These are phyloP conservation scores for Trichoderma citrinoviride DNA, from an alignment of 2,329 filamentous ascomycete species.

Conservation along the genomic window DNA sequence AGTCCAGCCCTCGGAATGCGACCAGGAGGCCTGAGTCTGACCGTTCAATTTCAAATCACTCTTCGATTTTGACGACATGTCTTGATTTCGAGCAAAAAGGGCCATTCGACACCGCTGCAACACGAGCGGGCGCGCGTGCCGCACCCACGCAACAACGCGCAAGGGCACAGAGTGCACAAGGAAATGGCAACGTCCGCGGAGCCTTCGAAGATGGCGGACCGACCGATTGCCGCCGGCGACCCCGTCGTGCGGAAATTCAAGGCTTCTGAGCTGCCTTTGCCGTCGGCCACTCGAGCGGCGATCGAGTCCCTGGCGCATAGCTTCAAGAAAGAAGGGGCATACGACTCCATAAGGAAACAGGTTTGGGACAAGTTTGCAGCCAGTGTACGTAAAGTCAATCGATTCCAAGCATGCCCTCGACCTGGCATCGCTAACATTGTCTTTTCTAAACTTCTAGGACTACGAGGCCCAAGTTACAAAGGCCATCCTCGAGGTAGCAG, in stretches of 20 bases:
- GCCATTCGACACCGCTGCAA: not conserved
- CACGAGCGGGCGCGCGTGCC: conserved; percentile 16
- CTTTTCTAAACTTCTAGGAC: conserved; percentile 48
- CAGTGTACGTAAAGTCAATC: conserved; percentile 52
- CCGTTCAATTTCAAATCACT: not conserved
- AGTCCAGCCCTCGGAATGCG: not conserved
- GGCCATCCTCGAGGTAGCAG: conserved; percentile 66
- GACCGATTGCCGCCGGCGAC: conserved; percentile 22
- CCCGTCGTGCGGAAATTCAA: conserved; percentile 55
- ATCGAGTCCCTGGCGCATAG: conserved; percentile 75
- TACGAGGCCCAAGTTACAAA: conserved; percentile 66
- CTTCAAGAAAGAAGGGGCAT: conserved; percentile 84
- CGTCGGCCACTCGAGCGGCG: conserved; percentile 67
- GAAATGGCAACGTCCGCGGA: conserved; percentile 31
- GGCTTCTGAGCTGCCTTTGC: conserved; percentile 70
- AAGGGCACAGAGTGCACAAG: not conserved
- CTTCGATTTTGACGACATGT: conserved; percentile 1
- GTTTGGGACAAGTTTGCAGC: conserved; percentile 72
- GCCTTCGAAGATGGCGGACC: conserved; percentile 25
- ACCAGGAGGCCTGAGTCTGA: not conserved
- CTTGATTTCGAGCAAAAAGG: not conserved
- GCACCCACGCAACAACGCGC: conserved; percentile 6
- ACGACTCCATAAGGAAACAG: conserved; percentile 73
- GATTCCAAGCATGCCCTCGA: not conserved
- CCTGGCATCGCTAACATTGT: not conserved